Base-by-base conservation (phyloP, 352 stramenopile genomes). In the Pythium dissimile region DNA sequence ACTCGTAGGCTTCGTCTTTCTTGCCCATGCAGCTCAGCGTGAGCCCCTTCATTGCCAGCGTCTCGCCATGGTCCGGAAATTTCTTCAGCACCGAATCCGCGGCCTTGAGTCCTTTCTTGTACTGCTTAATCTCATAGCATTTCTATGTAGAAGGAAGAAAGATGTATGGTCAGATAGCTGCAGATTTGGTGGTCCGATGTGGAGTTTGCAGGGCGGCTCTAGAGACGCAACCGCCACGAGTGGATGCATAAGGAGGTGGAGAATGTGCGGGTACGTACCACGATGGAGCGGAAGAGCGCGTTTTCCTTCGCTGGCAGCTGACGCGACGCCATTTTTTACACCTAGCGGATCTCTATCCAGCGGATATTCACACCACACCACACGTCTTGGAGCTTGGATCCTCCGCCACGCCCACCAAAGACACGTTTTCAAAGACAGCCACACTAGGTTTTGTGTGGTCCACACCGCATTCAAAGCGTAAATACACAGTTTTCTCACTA, bases 121-220 rank as follows among this genome's bases (percentile, higher is more conserved):
- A 99, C 68, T 98, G 91, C 73, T 99, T 99, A 38, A 83, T 87
- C 76, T 99, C 96, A 72, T 99, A 99, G 67, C 94, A 96, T 89
- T 98, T 98, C 79, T 90, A 64, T 23, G 11, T 8, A 52, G 3
- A 34, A n/a, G 52, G 18, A n/a, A n/a, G n/a, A n/a, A n/a, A n/a
- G n/a, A n/a, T n/a, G n/a, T n/a, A n/a, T n/a, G n/a, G n/a, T n/a
- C n/a, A n/a, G n/a, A n/a, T n/a, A n/a, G n/a, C n/a, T 23, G 7
- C 13, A 6, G 16, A 21, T 42, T 49, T 26, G 37, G 20, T 15
- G 8, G 20, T 27, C 30, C 18, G 15, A 21, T 43, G 39, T 20
- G 26, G 20, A 12, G 27, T 28, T 49, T 23, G n/a, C 37, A 54
- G 20, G 20, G 18, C n/a, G 24, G 13, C 9, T 60, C n/a, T 15